Percentiles rank a stretch among this genome's conserved stretches.
phyloP scores from a whole-genome alignment of 1,139 yeast genomes.

The Cylindricascospora bacillispora region DNA sequence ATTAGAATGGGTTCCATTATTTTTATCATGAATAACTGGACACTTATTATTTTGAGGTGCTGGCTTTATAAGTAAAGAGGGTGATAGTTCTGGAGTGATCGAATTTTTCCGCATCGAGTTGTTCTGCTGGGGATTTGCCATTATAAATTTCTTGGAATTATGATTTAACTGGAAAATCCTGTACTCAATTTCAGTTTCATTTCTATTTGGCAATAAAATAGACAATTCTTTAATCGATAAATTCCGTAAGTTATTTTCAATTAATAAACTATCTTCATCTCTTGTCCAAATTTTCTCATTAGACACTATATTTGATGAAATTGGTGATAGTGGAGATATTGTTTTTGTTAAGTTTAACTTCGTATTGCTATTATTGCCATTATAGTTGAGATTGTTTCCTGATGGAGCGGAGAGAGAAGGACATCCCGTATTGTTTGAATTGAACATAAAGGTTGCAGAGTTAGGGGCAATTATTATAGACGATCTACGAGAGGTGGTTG shows the following conservation, averaged over 20 bases:
- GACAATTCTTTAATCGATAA: conserved; percentile 64
- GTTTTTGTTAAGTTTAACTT: not conserved
- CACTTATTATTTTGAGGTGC: too few relatives aligned
- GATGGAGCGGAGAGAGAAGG: too few relatives aligned
- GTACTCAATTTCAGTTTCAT: conserved; percentile 61
- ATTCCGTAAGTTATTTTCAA: conserved; percentile 42
- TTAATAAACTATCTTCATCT: conserved; percentile 62
- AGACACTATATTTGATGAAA: not conserved
- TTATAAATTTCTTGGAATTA: too few relatives aligned
- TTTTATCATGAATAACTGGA: too few relatives aligned
- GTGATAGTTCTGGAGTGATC: too few relatives aligned
- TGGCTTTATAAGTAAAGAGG: too few relatives aligned
- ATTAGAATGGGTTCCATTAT: too few relatives aligned
- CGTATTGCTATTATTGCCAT: conserved; percentile 1
- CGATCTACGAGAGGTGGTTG: conserved; percentile 15
- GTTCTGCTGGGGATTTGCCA: too few relatives aligned
- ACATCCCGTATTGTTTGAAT: not conserved
- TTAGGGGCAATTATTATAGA: conserved; percentile 17
- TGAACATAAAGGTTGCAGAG: conserved; percentile 5
- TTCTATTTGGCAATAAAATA: conserved; percentile 55
- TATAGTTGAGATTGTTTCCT: conserved; percentile 1
- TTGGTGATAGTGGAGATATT: not conserved
- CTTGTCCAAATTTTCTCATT: conserved; percentile 7
- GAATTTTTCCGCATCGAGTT: too few relatives aligned
- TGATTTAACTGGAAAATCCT: conserved; percentile 33